Evolutionary conservation across 768 basidiomycete genomes (phyloP), one percentile per base, ranked within the genome.

Genomic region (Cyclocybe aegerita): DNA sequence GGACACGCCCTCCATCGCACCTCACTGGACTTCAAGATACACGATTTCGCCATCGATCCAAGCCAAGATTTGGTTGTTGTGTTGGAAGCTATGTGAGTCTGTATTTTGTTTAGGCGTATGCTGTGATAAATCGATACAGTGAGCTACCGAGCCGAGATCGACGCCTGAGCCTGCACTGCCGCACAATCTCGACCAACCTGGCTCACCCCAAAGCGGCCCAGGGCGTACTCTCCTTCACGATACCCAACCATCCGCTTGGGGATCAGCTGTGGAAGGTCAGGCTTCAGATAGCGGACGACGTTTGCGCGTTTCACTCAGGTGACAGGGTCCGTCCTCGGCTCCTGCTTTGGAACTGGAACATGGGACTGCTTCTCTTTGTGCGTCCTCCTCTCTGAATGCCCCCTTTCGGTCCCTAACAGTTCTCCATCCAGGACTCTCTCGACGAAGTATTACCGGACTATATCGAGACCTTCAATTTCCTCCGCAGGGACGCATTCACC

Each of bases 31-130:
- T 34, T 81, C 5, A 47, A 63, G 4, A 68, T 73, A 31, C 68
- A 77, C 34, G 83, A 85, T 55, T 83, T 86, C 52, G 82, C 80
- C 0, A 79, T 85, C 9, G 83, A 86, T 55, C 83, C 84, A 0
- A 75, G 79, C 4, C 83, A 85, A 61, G 81, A 86, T 54, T 57
- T 86, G 42, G 65, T 85, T 30, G 73, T 77, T 9, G 59, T 80
- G 12, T 60, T 81, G 9, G 62, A 62, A 46, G 56, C 23, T 6
- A 42, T 43, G 29, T 23, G 23, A 4, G 9, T 3, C 5, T 33
- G 46, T 41, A 16, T 34, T 35, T 9, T 15, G 46, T 5, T 23
- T 23, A 23, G 3, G 23, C 23, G 5, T 23, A 23, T 1, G 4
- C 23, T 23, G 23, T 5, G 23, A 23, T 23, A 23, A 23, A 3